These are phyloP conservation scores for Chamaecyparis obtusa DNA, from an alignment of 75 land plant genomes.

Conservation along the genomic window DNA sequence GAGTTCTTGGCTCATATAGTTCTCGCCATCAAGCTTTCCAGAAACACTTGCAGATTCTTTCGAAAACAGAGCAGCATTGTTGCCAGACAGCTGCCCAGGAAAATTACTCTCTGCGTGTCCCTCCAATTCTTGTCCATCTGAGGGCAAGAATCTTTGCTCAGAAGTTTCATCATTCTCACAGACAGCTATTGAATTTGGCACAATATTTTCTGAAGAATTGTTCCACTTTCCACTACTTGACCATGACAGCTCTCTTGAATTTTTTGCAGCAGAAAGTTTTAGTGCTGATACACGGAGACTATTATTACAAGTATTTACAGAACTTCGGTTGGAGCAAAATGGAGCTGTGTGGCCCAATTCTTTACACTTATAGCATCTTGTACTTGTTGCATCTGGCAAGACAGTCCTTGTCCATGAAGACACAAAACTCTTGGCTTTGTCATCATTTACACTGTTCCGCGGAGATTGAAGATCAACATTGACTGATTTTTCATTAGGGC, in stretches of 20 bases:
- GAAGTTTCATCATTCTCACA: constrained; percentile 26
- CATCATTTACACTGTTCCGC: constrained; percentile 18
- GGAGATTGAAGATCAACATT: constrained; percentile 8
- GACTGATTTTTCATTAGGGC: constrained; percentile 1
- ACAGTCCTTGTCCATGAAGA: constrained; percentile 6
- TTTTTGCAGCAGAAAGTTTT: constrained; percentile 22
- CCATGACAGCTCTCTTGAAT: constrained; percentile 15
- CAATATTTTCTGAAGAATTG: constrained; percentile 38
- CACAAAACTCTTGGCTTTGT: constrained; percentile 21
- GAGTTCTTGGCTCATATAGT: neutral
- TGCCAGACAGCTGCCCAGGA: neutral
- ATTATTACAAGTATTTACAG: neutral
- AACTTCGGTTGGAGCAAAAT: constrained; percentile 27
- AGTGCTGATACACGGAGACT: constrained; percentile 14
- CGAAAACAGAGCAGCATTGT: neutral
- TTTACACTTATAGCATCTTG: constrained; percentile 44
- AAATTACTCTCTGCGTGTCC: neutral
- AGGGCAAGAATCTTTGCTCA: constrained; percentile 1
- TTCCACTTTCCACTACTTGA: constrained; percentile 33
- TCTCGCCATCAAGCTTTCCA: constrained; percentile 5
- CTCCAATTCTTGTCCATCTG: neutral
- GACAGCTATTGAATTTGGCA: constrained; percentile 20
- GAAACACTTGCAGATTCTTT: neutral
- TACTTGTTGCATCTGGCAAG: constrained; percentile 11
- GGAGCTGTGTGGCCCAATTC: constrained; percentile 42